Evolutionary conservation across 108 stramenopile genomes (phyloP).

Genomic region (Aurantiochytrium sp.): DNA sequence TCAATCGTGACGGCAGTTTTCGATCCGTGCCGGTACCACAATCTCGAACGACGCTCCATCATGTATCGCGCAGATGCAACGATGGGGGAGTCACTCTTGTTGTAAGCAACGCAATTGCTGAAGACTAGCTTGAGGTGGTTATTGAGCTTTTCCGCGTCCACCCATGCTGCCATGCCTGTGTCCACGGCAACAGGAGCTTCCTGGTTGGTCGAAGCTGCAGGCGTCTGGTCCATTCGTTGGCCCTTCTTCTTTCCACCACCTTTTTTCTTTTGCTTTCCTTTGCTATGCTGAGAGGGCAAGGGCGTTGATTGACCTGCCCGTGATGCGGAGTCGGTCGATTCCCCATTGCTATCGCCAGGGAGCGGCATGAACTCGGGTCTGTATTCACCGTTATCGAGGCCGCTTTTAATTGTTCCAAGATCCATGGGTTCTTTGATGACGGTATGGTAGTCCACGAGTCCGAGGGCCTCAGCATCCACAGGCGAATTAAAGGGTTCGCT

Average conservation of each 20-base stretch:
- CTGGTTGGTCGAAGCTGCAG: too few species aligned
- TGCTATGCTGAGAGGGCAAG: neutral
- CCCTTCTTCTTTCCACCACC: too few species aligned
- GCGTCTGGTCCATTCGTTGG: too few species aligned
- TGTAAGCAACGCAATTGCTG: neutral
- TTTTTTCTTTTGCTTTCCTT: neutral
- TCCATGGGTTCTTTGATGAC: conserved; percentile 76
- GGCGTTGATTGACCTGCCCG: too few species aligned
- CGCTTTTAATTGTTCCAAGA: conserved; percentile 63
- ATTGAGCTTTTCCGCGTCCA: neutral
- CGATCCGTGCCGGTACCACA: neutral
- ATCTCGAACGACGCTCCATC: neutral
- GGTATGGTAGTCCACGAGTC: conserved; percentile 80
- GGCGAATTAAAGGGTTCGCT: conserved; percentile 80
- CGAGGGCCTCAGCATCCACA: conserved; percentile 86
- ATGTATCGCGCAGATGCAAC: neutral
- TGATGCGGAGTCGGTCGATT: too few species aligned
- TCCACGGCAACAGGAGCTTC: too few species aligned
- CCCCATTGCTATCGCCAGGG: neutral
- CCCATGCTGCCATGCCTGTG: neutral
- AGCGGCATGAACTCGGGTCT: neutral
- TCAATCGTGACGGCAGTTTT: neutral
- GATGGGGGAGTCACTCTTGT: neutral
- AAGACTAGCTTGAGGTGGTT: neutral
- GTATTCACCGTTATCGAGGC: conserved; percentile 51